phyloP scores from a whole-genome alignment of 345 rosid species.

The Chamaenerion angustifolium region DNA sequence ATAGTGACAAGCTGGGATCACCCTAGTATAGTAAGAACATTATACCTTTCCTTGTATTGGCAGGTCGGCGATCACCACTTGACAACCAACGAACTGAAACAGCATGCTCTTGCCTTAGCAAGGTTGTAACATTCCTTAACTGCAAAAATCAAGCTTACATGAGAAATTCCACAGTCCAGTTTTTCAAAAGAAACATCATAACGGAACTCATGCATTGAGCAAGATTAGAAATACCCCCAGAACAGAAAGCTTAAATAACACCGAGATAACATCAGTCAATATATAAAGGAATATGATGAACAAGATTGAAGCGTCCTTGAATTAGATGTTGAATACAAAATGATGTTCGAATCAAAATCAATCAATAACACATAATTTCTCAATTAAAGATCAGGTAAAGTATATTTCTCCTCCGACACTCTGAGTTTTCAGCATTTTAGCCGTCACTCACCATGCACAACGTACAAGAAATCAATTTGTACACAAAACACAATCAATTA shows the following conservation, averaged over 20 bases:
- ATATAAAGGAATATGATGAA: too few relatives aligned
- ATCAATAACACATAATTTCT: too few relatives aligned
- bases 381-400: too few relatives aligned
- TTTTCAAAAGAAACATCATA: background rate
- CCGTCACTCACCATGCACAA: background rate
- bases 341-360: too few relatives aligned
- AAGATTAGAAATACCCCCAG: background rate
- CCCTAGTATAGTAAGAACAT: background rate
- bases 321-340: too few relatives aligned
- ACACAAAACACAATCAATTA: background rate
- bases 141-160: constrained; percentile 13
- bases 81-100: constrained; percentile 46
- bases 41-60: constrained; percentile 41
- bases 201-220: background rate
- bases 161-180: background rate
- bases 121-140: constrained; percentile 41
- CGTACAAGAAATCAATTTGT: background rate
- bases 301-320: too few relatives aligned
- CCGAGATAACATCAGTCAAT: too few relatives aligned
- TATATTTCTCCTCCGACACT: too few relatives aligned
- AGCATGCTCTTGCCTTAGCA: constrained; percentile 39
- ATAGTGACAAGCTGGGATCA: background rate
- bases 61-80: constrained; percentile 21
- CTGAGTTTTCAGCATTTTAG: too few relatives aligned
- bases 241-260: too few relatives aligned